A percentile compares a stretch with the other conserved stretches of the same genome.
phyloP scores from a whole-genome alignment of 805 yeast species.

The Saccharomycopsis lassenensis region DNA sequence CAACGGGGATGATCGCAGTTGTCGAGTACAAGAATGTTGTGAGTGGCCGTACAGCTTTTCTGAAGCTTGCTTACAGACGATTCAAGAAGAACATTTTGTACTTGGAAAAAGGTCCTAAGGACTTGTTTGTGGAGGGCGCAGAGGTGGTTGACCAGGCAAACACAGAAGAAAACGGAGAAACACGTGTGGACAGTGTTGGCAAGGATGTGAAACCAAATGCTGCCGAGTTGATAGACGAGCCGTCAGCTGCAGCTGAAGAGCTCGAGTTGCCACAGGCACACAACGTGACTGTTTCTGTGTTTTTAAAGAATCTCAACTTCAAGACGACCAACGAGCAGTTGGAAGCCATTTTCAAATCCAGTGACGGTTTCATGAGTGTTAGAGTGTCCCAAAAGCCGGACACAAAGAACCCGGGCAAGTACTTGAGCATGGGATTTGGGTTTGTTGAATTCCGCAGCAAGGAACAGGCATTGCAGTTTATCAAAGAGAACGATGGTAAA shows the following conservation, averaged over 20 bases:
- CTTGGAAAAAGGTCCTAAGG: slow-evolving; percentile 88
- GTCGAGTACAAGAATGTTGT: slow-evolving; percentile 79
- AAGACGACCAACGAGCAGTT: slow-evolving; percentile 54
- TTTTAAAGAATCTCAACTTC: slow-evolving; percentile 87
- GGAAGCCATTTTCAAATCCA: slow-evolving; percentile 48
- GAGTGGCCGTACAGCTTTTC: slow-evolving; percentile 80
- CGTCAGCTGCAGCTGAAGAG: too few species aligned
- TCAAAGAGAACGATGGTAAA: slow-evolving; percentile 60
- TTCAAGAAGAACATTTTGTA: slow-evolving; percentile 81
- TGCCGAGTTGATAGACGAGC: too few species aligned
- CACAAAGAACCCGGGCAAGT: slow-evolving; percentile 53
- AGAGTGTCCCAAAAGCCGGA: slow-evolving; percentile 83
- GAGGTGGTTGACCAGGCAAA: slow-evolving; percentile 25
- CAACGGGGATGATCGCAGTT: slow-evolving; percentile 92
- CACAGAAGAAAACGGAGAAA: slow-evolving; percentile 22
- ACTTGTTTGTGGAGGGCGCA: slow-evolving; percentile 45
- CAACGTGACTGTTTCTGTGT: slow-evolving; percentile 78
- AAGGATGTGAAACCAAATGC: slow-evolving; percentile 16
- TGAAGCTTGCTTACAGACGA: slow-evolving; percentile 77
- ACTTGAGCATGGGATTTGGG: slow-evolving; percentile 95
- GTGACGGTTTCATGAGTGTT: slow-evolving; percentile 74
- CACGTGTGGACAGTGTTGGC: slow-evolving; percentile 24
- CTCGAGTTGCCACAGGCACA: too few species aligned
- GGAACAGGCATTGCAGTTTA: slow-evolving; percentile 70
- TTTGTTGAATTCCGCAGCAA: slow-evolving; percentile 81